Evolutionary conservation across 768 basidiomycete species (phyloP).

Genomic region (Phylloporus sp.): DNA sequence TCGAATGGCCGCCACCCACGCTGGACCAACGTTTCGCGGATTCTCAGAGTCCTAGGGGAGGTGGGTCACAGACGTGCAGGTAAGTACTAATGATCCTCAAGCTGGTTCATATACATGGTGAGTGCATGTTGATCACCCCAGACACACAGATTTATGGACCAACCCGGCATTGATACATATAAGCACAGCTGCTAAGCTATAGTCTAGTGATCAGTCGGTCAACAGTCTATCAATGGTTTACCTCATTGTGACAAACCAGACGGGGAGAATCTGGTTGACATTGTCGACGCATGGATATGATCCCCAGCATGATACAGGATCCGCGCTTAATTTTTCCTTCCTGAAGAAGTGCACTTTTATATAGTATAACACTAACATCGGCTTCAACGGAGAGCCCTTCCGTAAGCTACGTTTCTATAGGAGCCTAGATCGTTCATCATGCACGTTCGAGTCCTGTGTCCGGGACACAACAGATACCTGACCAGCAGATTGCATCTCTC

Average conservation of each 20-base stretch:
- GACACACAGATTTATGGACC: background rate
- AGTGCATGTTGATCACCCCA: background rate
- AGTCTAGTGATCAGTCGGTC: too few relatives aligned
- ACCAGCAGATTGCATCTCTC: slow-evolving; percentile 3
- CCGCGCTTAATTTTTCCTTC: background rate
- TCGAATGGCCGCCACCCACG: background rate
- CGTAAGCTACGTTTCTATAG: slow-evolving; percentile 1
- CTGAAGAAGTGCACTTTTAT: background rate
- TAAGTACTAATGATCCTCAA: slow-evolving; percentile 8
- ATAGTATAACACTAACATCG: background rate
- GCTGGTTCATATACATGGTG: too few relatives aligned
- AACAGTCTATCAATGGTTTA: too few relatives aligned
- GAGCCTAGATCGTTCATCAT: background rate
- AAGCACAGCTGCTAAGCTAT: too few relatives aligned
- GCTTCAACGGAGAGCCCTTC: background rate
- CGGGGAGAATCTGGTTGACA: too few relatives aligned
- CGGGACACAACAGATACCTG: background rate
- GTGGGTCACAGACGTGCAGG: slow-evolving; percentile 51
- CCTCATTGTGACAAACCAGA: too few relatives aligned
- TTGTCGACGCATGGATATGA: too few relatives aligned
- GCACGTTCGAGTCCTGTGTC: slow-evolving; percentile 6
- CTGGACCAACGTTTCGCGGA: slow-evolving; percentile 58
- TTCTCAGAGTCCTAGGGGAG: slow-evolving; percentile 51
- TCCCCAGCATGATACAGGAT: background rate
- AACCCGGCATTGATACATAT: too few relatives aligned